phyloP scores from a whole-genome alignment of 108 stramenopile species.

The Fistulifera pelliculosa region DNA sequence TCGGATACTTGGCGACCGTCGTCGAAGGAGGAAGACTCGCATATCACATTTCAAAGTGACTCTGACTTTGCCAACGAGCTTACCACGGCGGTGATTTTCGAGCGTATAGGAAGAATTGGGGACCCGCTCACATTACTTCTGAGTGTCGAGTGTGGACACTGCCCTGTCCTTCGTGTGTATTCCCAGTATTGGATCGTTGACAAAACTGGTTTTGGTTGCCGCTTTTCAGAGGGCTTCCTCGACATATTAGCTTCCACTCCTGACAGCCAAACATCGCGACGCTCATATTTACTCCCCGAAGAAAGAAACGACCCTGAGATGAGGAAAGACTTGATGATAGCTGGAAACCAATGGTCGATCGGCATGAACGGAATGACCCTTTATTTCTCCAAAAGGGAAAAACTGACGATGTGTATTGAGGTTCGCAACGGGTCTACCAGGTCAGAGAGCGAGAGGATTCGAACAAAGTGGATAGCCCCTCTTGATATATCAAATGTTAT shows the following conservation, averaged over 20 bases:
- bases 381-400: conserved; percentile 49
- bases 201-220: conserved; percentile 66
- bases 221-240: conserved; percentile 50
- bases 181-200: conserved; percentile 79
- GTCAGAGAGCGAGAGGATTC: conserved; percentile 5
- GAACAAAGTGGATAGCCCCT: conserved; percentile 54
- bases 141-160: conserved; percentile 57
- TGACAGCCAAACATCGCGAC: conserved; percentile 43
- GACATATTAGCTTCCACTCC: conserved; percentile 49
- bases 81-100: conserved; percentile 49
- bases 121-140: conserved; percentile 53
- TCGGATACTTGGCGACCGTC: conserved; percentile 55
- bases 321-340: conserved; percentile 29
- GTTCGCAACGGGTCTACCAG: neutral
- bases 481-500: conserved; percentile 70
- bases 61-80: conserved; percentile 48
- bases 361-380: conserved; percentile 66
- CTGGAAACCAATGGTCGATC: conserved; percentile 66
- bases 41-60: conserved; percentile 36
- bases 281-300: conserved; percentile 33
- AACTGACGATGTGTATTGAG: conserved; percentile 51
- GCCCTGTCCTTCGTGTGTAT: conserved; percentile 50
- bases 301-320: conserved; percentile 21
- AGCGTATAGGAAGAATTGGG: conserved; percentile 31
- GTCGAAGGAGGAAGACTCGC: conserved; percentile 41